phyloP scores from a whole-genome alignment of 192 early-diverging fungal species.

The Backusella macrospora region DNA sequence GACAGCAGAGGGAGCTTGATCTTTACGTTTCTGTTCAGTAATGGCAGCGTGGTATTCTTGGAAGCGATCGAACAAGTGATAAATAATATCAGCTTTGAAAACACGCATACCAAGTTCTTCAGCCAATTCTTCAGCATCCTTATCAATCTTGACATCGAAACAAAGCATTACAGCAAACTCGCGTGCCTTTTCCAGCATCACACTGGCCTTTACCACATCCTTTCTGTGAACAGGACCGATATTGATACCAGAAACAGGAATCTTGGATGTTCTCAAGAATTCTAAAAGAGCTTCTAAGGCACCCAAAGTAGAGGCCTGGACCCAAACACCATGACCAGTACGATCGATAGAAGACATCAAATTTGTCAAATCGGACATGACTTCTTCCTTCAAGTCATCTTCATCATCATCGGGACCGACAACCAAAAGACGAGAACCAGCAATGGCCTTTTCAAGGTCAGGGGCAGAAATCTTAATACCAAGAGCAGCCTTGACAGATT shows the following conservation, averaged over 20 bases:
- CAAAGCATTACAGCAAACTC: slow-evolving; percentile 82
- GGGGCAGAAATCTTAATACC: slow-evolving; percentile 96
- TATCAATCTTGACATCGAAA: slow-evolving; percentile 89
- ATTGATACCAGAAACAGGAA: slow-evolving; percentile 96
- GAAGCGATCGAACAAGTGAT: slow-evolving; percentile 96
- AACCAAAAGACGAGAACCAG: slow-evolving; percentile 93
- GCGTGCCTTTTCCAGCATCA: slow-evolving; percentile 90
- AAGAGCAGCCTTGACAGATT: slow-evolving; percentile 93
- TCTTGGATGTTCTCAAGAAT: slow-evolving; percentile 87
- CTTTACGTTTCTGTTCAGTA: slow-evolving; percentile 84
- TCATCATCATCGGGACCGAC: slow-evolving; percentile 95
- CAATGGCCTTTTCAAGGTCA: slow-evolving; percentile 94
- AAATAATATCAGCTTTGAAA: slow-evolving; percentile 98
- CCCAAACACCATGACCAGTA: slow-evolving; percentile 90
- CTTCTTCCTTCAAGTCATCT: slow-evolving; percentile 90
- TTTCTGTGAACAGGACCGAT: slow-evolving; percentile 98
- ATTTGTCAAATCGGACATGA: slow-evolving; percentile 86
- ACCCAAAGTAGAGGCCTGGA: slow-evolving; percentile 97
- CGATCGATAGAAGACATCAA: slow-evolving; percentile 82
- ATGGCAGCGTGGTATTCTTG: slow-evolving; percentile 78
- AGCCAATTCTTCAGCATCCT: slow-evolving; percentile 89
- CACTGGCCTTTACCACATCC: slow-evolving; percentile 87
- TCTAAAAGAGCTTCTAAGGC: slow-evolving; percentile 96
- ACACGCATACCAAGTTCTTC: slow-evolving; percentile 90
- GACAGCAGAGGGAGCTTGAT: slow-evolving; percentile 86